A percentile compares a stretch with the other conserved stretches of the same genome.
phyloP scores from a whole-genome alignment of 2,329 filamentous ascomycete species.

The Cercospora sojina region DNA sequence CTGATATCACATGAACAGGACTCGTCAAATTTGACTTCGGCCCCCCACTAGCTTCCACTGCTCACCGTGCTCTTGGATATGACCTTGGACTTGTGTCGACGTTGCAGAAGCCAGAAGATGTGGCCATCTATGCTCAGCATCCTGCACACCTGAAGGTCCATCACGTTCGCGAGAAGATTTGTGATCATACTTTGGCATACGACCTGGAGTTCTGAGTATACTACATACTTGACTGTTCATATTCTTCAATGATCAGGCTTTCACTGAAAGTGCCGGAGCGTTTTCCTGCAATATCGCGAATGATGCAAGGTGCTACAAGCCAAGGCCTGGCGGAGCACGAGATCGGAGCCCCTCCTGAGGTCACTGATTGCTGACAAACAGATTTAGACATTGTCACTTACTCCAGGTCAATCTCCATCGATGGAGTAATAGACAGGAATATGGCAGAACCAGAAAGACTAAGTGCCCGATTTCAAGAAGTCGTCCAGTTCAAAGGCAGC shows the following conservation, averaged over 20 bases:
- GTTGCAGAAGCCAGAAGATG: slow-evolving; percentile 45
- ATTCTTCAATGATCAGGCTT: too few species aligned
- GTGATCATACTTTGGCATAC: slow-evolving; percentile 28
- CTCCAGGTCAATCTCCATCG: background rate
- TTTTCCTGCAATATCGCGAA: background rate
- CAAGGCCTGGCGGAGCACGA: background rate
- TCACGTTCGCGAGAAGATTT: slow-evolving; percentile 23
- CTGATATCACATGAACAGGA: slow-evolving; percentile 6
- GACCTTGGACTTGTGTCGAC: slow-evolving; percentile 49
- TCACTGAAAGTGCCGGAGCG: background rate
- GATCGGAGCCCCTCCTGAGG: background rate
- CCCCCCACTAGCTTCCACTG: slow-evolving; percentile 42
- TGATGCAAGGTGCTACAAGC: background rate
- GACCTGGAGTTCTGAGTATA: slow-evolving; percentile 24
- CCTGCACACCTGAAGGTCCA: slow-evolving; percentile 46
- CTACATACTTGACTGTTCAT: background rate
- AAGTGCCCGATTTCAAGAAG: background rate
- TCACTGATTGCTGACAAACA: slow-evolving; percentile 5
- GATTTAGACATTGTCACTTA: background rate
- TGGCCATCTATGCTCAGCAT: slow-evolving; percentile 47
- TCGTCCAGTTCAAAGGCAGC: slow-evolving; percentile 25
- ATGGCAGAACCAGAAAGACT: slow-evolving; percentile 15
- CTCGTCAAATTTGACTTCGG: slow-evolving; percentile 27
- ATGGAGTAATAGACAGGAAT: background rate
- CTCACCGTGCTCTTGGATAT: slow-evolving; percentile 47